These are phyloP conservation scores for Hericium erinaceus DNA, from an alignment of 768 basidiomycete species.

Conservation along the genomic window DNA sequence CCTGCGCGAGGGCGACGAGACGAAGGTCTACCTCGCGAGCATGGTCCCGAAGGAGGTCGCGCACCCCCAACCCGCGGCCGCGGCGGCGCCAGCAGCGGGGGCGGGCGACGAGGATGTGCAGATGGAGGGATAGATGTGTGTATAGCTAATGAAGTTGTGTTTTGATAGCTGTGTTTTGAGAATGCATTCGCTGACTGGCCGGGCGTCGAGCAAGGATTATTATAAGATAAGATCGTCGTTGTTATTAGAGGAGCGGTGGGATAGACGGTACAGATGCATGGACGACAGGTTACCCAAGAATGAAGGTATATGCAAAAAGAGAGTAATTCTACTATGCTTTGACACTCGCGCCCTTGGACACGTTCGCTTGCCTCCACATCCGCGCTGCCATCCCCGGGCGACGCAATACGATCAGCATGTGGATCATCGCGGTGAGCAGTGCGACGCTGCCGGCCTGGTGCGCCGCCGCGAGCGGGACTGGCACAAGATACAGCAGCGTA, in stretches of 20 bases:
- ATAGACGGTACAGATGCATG: no score
- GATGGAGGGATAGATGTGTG: slow-evolving; percentile 55
- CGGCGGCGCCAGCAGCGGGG: slow-evolving; percentile 28
- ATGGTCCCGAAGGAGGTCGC: slow-evolving; percentile 66
- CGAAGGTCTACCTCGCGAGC: slow-evolving; percentile 64
- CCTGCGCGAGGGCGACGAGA: slow-evolving; percentile 76
- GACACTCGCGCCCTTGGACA: background rate
- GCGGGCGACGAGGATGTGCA: slow-evolving; percentile 71
- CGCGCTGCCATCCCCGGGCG: slow-evolving; percentile 59
- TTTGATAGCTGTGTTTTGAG: background rate
- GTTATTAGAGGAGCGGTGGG: no score
- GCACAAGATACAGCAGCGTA: slow-evolving; percentile 88
- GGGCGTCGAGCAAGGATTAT: no score
- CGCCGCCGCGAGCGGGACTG: slow-evolving; percentile 81
- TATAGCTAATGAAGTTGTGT: background rate
- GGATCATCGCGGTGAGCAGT: slow-evolving; percentile 75
- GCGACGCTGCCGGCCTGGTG: slow-evolving; percentile 95
- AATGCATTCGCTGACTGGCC: background rate
- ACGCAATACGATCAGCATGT: slow-evolving; percentile 62
- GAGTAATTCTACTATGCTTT: background rate
- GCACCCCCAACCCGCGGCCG: slow-evolving; percentile 27
- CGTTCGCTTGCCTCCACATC: slow-evolving; percentile 40
- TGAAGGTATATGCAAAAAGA: background rate
- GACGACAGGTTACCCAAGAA: no score
- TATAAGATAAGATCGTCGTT: no score